Evolutionary conservation across 768 basidiomycete species (phyloP), one percentile per base, ranked within the genome.

Genomic region (Lactarius pseudohatsudake): DNA sequence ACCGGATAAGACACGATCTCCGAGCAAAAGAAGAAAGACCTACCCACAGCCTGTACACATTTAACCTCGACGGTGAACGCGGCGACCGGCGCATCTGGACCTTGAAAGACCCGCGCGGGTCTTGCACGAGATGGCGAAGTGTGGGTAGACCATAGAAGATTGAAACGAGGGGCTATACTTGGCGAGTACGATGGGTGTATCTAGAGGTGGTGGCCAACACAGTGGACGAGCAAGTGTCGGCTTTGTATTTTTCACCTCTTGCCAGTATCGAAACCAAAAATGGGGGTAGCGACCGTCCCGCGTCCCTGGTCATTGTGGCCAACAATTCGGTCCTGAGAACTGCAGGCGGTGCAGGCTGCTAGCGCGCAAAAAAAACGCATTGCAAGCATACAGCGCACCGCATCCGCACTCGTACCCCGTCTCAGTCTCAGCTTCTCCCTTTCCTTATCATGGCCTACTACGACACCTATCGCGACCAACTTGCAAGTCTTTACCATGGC

Each of bases 401-500:
- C n/a, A n/a, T n/a, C n/a, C n/a, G n/a, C n/a, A n/a, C n/a, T n/a
- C n/a, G n/a, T n/a, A n/a, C n/a, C n/a, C n/a, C n/a, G n/a, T n/a
- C n/a, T n/a, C n/a, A n/a, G n/a, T n/a, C 32, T 15, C 22, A 50
- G 4, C 22, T 15, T 15, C 22, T 50, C 3, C 13, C 47, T 50
- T 50, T 11, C 47, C 40, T n/a, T n/a, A n/a, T n/a, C 47, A 47
- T 47, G 47, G 10, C 58, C 26, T 22, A 41, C 5, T 59, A 38
- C 62, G n/a, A 59, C 36, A 50, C 65, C 26, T 70, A 70, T 30
- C 43, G 59, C 0, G 61, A 69, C 1, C 59, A 65, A 36, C 55
- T 70, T 22, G 8, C 63, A 16, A 20, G 55, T 6, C 60, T 62
- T 15, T 47, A 34, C 15, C 67, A 59, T 10, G 69, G 69, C 5